Evolutionary conservation across 306 rosid genomes (phyloP), one percentile per base, ranked within the genome.

Genomic region (Ochetophila trinervis): DNA sequence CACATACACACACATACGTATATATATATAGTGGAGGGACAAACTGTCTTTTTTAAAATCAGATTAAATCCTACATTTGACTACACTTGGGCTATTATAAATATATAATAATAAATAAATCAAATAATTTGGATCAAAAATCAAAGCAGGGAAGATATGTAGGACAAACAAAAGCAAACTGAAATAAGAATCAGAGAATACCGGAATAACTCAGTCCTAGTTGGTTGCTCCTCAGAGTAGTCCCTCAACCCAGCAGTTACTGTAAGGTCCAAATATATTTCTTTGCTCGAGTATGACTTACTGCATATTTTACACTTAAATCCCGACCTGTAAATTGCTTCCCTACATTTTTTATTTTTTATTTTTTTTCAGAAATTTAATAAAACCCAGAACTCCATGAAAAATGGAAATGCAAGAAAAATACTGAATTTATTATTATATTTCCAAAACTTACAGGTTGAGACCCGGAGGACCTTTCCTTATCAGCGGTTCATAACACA

Each of bases 311-410:
- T 76, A 60, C 98, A 93, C 85, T 78, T 86, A 81, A 93, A 89
- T 66, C 91, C 96, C 55, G 93, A 85, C 80, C 99, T 87, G 75
- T 86, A 90, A 32, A 93, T 86, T 68, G 97, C 94, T 79, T 85
- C 78, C 72, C 99, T 93, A 85, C 68, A 63, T 53, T 52, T 63
- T 82, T 23, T 27, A 8, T 19, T 66, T 53, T 63, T 40, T n/a
- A n/a, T n/a, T 66, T 40, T 34, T 23, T 63, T 69, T 69, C 55
- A 62, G 53, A 57, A 57, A 34, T 21, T 36, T 35, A 22, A 27
- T 9, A 54, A 48, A 13, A 9, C 53, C 53, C 49, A 3, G 49
- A 55, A 74, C 61, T 57, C 37, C 44, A 54, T 27, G 19, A 57
- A 62, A n/a, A 35, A 13, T 4, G 4, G 60, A 30, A 60, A 51